Conservation (phyloP, 2,329 filamentous ascomycete species). For the Pseudocercospora fijiensis region DNA sequence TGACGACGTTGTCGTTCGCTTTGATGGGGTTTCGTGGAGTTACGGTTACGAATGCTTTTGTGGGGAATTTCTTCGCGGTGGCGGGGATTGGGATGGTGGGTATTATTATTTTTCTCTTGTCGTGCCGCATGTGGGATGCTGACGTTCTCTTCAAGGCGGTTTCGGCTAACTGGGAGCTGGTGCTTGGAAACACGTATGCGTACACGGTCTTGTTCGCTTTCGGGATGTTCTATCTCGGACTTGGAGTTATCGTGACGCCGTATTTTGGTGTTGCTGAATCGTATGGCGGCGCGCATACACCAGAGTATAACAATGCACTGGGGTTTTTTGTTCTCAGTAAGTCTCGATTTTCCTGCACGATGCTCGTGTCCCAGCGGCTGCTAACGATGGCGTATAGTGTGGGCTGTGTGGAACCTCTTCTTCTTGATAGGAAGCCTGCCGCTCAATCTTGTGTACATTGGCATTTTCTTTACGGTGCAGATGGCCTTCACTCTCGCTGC, state of each 20-base stretch:
- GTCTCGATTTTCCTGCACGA: constrained; percentile 18
- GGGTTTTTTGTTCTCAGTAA: constrained; percentile 52
- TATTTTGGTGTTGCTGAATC: constrained; percentile 48
- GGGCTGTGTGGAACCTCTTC: constrained; percentile 50
- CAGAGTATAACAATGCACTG: constrained; percentile 51
- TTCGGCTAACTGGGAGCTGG: constrained; percentile 57
- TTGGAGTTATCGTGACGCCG: constrained; percentile 51
- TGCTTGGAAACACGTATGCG: constrained; percentile 52
- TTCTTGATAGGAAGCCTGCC: constrained; percentile 50
- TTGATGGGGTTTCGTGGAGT: constrained; percentile 58
- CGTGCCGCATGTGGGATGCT: not conserved
- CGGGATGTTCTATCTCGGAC: constrained; percentile 55
- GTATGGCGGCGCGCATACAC: constrained; percentile 45
- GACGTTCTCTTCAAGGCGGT: constrained; percentile 34
- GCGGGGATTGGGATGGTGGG: constrained; percentile 52
- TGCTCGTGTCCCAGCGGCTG: not conserved
- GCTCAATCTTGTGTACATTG: constrained; percentile 50
- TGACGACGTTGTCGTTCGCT: constrained; percentile 55
- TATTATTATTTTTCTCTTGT: too few relatives aligned
- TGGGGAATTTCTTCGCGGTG: constrained; percentile 57
- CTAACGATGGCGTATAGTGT: constrained; percentile 37
- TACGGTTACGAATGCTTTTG: constrained; percentile 52
- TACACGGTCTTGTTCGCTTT: constrained; percentile 58
- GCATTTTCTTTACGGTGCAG: constrained; percentile 51
- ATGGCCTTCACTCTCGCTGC: constrained; percentile 47